These are phyloP conservation scores for Epichloe uncinata DNA, from an alignment of 2,329 filamentous ascomycete species.

Conservation along the genomic window DNA sequence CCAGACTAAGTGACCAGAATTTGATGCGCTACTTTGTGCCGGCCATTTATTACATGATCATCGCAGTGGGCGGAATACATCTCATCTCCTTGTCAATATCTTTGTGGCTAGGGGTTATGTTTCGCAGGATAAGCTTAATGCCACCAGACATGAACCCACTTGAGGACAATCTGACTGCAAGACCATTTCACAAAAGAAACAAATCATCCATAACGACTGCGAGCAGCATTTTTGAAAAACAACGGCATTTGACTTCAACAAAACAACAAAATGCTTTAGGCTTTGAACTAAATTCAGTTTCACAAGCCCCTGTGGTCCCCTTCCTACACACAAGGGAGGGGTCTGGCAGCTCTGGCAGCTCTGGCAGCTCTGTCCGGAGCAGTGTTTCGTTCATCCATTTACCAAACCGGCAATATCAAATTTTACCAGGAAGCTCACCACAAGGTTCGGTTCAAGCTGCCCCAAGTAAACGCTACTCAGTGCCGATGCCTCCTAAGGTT, in stretches of 20 bases:
- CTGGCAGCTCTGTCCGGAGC: conserved; percentile 29
- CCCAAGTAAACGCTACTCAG: conserved; percentile 35
- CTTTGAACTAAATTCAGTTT: conserved; percentile 31
- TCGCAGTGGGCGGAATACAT: conserved; percentile 54
- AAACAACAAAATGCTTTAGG: conserved; percentile 25
- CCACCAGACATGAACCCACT: conserved; percentile 94
- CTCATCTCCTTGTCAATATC: conserved; percentile 56
- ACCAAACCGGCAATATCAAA: conserved; percentile 42
- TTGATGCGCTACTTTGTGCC: conserved; percentile 48
- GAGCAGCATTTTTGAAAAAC: conserved; percentile 36
- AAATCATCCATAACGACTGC: conserved; percentile 40
- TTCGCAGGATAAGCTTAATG: conserved; percentile 67
- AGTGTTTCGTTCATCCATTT: conserved; percentile 41
- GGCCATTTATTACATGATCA: conserved; percentile 54
- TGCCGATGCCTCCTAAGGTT: conserved; percentile 21
- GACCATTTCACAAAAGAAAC: conserved; percentile 60
- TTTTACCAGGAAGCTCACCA: conserved; percentile 28
- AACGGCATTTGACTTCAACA: conserved; percentile 39
- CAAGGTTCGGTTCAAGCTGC: conserved; percentile 30
- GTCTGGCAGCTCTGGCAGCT: conserved; percentile 17
- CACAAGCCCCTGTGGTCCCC: conserved; percentile 46
- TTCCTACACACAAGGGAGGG: conserved; percentile 67
- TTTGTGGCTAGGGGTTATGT: conserved; percentile 62
- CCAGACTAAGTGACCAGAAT: conserved; percentile 45
- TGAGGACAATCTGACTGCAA: conserved; percentile 70